Conservation (phyloP, 129 eudicot species). For the Kitagawia praeruptora region DNA sequence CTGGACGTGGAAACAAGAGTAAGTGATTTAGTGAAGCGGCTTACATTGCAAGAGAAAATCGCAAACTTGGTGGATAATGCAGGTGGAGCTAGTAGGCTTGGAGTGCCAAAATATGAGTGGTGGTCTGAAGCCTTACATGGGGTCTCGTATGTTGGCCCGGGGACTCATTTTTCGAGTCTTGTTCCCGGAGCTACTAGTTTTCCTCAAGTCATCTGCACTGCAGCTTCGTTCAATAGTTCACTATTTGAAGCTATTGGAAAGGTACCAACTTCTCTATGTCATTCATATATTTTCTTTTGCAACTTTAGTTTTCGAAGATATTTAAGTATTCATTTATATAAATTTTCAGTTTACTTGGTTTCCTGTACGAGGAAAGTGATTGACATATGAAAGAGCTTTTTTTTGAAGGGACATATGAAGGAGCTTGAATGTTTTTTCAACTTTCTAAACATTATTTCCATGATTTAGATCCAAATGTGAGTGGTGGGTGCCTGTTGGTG, state of each 20-base stretch:
- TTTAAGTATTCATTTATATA: background rate
- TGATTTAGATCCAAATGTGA: background rate
- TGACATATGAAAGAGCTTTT: background rate
- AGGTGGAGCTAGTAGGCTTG: constrained; percentile 54
- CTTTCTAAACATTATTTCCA: background rate
- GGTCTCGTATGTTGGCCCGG: constrained; percentile 68
- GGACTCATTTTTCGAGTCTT: constrained; percentile 40
- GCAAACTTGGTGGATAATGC: constrained; percentile 49
- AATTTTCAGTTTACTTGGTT: background rate
- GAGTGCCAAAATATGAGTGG: constrained; percentile 87
- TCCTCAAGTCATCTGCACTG: constrained; percentile 63
- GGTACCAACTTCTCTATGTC: constrained; percentile 25
- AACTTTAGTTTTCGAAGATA: background rate
- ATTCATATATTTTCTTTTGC: background rate
- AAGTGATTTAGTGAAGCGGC: constrained; percentile 47
- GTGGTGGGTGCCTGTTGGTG: background rate
- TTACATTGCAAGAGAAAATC: constrained; percentile 78
- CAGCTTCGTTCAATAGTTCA: constrained; percentile 50
- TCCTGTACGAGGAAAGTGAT: background rate
- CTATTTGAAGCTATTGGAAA: constrained; percentile 50
- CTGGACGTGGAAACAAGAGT: constrained; percentile 49
- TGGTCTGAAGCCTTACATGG: constrained; percentile 98
- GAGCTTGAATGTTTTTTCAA: background rate
- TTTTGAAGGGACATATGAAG: background rate
- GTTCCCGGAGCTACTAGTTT: constrained; percentile 71